These are phyloP conservation scores for Albophoma yamanashiensis DNA, from an alignment of 2,329 filamentous ascomycete species.

Conservation along the genomic window DNA sequence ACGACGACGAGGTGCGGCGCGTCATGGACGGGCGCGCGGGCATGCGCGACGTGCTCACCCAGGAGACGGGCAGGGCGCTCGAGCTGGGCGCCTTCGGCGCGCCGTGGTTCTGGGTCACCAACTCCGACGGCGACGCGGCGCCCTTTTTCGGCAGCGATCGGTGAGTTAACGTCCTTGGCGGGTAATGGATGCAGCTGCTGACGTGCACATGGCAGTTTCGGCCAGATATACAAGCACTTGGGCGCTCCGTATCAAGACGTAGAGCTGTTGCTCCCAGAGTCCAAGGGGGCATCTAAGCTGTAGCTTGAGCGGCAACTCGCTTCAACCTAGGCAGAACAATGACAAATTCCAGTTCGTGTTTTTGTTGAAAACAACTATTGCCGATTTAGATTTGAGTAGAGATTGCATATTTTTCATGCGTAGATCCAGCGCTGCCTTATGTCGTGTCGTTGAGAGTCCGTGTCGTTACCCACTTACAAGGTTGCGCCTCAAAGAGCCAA, in stretches of 20 bases:
- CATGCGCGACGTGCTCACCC: constrained; percentile 35
- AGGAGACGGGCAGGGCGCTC: constrained; percentile 49
- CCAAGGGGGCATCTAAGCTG: constrained; percentile 19
- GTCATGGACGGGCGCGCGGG: constrained; percentile 45
- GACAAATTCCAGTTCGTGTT: neutral
- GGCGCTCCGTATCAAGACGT: constrained; percentile 49
- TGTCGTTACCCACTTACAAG: neutral
- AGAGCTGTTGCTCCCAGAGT: constrained; percentile 16
- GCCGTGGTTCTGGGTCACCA: constrained; percentile 63
- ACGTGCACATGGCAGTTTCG: constrained; percentile 35
- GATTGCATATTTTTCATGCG: neutral
- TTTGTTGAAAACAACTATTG: neutral
- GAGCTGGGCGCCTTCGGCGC: constrained; percentile 62
- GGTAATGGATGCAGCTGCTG: neutral
- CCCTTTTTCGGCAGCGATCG: constrained; percentile 71
- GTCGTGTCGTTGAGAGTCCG: neutral
- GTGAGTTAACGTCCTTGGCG: constrained; percentile 16
- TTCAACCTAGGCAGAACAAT: neutral
- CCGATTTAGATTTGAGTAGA: neutral
- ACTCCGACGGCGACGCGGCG: constrained; percentile 45
- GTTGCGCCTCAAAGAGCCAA: neutral
- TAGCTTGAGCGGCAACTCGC: constrained; percentile 5
- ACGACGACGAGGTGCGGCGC: constrained; percentile 35
- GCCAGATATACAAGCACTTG: constrained; percentile 58
- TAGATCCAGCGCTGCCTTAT: neutral